Conservation (phyloP, 2,329 filamentous ascomycete species). For the Fusarium heterosporum region DNA sequence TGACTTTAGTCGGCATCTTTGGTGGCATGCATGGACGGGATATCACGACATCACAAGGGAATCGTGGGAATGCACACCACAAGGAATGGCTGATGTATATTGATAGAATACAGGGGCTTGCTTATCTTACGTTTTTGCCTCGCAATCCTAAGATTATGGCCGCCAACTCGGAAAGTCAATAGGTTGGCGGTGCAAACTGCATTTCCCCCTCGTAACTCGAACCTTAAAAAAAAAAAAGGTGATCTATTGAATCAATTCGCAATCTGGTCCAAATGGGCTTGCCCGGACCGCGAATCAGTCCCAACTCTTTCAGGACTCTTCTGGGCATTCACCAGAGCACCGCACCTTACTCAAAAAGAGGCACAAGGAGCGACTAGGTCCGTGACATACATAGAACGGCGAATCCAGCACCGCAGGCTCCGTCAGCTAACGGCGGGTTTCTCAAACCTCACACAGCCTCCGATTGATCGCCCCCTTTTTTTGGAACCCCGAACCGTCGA, state of each 20-base stretch:
- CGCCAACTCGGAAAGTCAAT: conserved; percentile 12
- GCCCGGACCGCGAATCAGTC: not conserved
- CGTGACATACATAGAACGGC: conserved; percentile 22
- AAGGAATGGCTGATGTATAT: conserved; percentile 13
- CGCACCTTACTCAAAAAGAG: conserved; percentile 34
- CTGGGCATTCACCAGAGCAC: conserved; percentile 2
- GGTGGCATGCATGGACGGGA: not conserved
- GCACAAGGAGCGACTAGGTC: conserved; percentile 34
- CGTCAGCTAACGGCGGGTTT: conserved; percentile 22
- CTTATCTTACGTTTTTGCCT: conserved; percentile 16
- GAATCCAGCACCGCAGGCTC: conserved; percentile 19
- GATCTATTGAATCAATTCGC: not conserved
- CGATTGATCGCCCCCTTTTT: conserved; percentile 42
- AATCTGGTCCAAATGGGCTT: not conserved
- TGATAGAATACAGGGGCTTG: conserved; percentile 7
- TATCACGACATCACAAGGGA: conserved; percentile 11
- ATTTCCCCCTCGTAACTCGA: conserved; percentile 8
- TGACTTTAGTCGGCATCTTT: not conserved
- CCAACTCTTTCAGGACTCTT: conserved; percentile 5
- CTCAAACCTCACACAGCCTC: conserved; percentile 30
- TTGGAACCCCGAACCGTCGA: conserved; percentile 37
- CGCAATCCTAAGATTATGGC: conserved; percentile 9
- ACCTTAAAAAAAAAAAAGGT: not conserved
- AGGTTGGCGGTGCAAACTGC: not conserved
- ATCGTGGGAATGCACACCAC: conserved; percentile 9